Evolutionary conservation across 2,329 filamentous ascomycete species (phyloP).

Genomic region (Trichoderma semiorbis): DNA sequence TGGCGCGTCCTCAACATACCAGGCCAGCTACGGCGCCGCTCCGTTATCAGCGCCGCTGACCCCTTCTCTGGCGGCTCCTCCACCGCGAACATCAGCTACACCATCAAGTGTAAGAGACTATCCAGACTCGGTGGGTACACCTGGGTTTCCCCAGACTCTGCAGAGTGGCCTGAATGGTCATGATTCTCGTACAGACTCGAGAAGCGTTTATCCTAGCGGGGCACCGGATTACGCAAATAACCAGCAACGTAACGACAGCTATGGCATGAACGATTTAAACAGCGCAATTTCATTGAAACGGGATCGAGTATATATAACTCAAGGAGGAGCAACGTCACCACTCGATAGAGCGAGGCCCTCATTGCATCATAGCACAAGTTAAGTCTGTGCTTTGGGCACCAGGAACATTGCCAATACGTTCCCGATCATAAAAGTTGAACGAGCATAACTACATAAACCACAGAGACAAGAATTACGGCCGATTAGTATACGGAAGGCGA

Average conservation of each 20-base stretch:
- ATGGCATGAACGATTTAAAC: background rate
- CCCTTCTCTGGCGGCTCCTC: slow-evolving; percentile 13
- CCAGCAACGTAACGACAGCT: slow-evolving; percentile 12
- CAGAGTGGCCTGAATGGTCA: slow-evolving; percentile 27
- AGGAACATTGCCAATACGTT: background rate
- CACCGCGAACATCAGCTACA: slow-evolving; percentile 23
- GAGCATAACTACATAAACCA: background rate
- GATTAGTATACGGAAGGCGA: background rate
- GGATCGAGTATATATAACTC: slow-evolving; percentile 10
- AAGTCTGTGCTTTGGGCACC: background rate
- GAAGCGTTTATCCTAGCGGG: slow-evolving; percentile 42
- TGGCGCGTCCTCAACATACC: slow-evolving; percentile 44
- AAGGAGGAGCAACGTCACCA: background rate
- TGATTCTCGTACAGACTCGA: slow-evolving; percentile 41
- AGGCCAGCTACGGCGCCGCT: slow-evolving; percentile 50
- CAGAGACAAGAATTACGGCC: background rate
- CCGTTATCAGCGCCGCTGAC: slow-evolving; percentile 46
- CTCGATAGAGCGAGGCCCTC: background rate
- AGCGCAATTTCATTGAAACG: slow-evolving; percentile 2
- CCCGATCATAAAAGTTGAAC: background rate
- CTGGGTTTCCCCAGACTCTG: slow-evolving; percentile 50
- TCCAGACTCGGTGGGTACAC: slow-evolving; percentile 48
- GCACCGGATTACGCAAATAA: slow-evolving; percentile 25
- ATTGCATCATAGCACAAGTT: background rate
- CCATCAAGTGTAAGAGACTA: slow-evolving; percentile 43